Evolutionary conservation across 176 grass and related monocot species (phyloP).

Genomic region (Saccharum officinarum): DNA sequence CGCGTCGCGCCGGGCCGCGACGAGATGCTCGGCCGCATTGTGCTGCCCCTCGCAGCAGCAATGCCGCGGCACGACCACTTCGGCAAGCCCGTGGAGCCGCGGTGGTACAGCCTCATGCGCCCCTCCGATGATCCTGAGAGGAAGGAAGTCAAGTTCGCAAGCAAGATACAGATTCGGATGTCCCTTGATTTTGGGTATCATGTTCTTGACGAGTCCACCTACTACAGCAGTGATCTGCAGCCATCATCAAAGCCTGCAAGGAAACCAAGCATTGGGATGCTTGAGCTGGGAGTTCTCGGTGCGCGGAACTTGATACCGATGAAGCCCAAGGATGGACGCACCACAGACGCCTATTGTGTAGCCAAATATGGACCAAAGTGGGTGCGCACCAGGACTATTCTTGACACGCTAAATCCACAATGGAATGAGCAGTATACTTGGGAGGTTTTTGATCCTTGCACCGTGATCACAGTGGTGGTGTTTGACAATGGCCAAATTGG

Average conservation of each 20-base stretch:
- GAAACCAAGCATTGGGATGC: conserved; percentile 83
- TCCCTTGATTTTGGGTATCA: conserved; percentile 82
- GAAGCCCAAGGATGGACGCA: conserved; percentile 75
- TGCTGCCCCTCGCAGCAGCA: conserved; percentile 45
- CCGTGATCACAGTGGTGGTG: conserved; percentile 78
- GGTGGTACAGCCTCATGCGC: conserved; percentile 69
- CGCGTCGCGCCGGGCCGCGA: conserved; percentile 65
- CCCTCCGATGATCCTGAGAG: conserved; percentile 65
- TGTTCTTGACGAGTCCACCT: conserved; percentile 90
- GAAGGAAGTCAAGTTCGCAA: conserved; percentile 81
- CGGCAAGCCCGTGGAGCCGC: conserved; percentile 63
- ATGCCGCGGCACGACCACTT: conserved; percentile 68
- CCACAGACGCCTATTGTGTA: conserved; percentile 86
- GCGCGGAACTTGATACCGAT: conserved; percentile 77
- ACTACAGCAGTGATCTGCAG: conserved; percentile 96
- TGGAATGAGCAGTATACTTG: conserved; percentile 99
- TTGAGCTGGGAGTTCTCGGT: conserved; percentile 82
- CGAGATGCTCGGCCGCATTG: conserved; percentile 68
- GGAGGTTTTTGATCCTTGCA: conserved; percentile 97
- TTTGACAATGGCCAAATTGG: conserved; percentile 81
- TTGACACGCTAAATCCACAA: conserved; percentile 70
- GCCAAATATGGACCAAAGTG: conserved; percentile 91
- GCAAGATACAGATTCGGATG: conserved; percentile 82
- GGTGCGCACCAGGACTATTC: conserved; percentile 86
- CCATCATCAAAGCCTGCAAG: conserved; percentile 58